A percentile compares a stretch with the other conserved stretches of the same genome.
Conservation (phyloP, 176 grass and related monocot species). For the Dactylis glomerata region DNA sequence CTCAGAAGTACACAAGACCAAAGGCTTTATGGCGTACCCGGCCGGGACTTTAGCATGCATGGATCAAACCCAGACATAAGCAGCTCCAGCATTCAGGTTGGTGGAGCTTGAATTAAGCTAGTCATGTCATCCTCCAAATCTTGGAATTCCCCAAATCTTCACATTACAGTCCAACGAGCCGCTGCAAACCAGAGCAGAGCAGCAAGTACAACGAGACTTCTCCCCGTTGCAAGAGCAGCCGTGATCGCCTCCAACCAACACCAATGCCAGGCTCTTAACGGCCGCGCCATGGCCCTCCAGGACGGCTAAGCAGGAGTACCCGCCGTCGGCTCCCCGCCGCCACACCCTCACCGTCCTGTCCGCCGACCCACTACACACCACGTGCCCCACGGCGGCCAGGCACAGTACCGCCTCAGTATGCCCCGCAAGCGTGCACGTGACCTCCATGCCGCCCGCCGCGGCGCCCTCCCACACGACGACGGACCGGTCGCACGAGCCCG, state of each 20-base stretch:
- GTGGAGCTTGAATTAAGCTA: not conserved
- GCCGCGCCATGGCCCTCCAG: slow-evolving; percentile 66
- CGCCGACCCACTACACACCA: slow-evolving; percentile 71
- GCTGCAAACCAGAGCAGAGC: slow-evolving; percentile 34
- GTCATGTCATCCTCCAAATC: slow-evolving; percentile 52
- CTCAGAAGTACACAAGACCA: not conserved
- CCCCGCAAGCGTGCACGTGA: slow-evolving; percentile 34
- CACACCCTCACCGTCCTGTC: slow-evolving; percentile 73
- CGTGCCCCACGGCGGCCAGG: slow-evolving; percentile 37
- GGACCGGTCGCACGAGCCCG: slow-evolving; percentile 52
- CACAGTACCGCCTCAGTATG: slow-evolving; percentile 54
- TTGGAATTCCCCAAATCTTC: slow-evolving; percentile 70
- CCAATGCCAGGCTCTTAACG: slow-evolving; percentile 57
- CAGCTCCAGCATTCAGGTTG: not conserved
- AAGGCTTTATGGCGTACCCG: too few relatives aligned
- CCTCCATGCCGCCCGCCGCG: not conserved
- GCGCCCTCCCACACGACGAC: slow-evolving; percentile 62
- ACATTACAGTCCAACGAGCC: slow-evolving; percentile 55
- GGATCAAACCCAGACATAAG: not conserved
- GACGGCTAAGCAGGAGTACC: slow-evolving; percentile 59
- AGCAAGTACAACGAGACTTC: not conserved
- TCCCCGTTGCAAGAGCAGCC: not conserved
- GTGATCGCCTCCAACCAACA: not conserved
- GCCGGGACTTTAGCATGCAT: not conserved
- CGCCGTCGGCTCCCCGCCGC: slow-evolving; percentile 26